Evolutionary conservation across 257 asterid species (phyloP).

Genomic region (Primulina huaijiensis): DNA sequence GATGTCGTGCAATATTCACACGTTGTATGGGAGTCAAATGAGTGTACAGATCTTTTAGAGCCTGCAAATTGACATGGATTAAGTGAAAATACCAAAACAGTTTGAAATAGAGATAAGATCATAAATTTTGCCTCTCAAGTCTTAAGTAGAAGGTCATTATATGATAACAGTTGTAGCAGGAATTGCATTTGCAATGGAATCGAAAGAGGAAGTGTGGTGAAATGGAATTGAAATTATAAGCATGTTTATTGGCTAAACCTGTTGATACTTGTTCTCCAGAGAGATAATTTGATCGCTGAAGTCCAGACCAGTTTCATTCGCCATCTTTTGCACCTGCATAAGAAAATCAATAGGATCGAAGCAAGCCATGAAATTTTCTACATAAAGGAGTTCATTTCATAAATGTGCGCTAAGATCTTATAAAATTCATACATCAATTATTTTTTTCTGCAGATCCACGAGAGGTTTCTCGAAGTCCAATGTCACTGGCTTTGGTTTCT

Average conservation of each 20-base stretch:
- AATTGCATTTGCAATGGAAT: constrained; percentile 12
- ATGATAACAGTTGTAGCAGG: constrained; percentile 2
- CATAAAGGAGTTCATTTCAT: background rate
- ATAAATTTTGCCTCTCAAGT: constrained; percentile 18
- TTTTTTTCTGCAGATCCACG: constrained; percentile 70
- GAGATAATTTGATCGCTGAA: constrained; percentile 71
- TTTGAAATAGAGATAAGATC: constrained; percentile 10
- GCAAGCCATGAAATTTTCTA: constrained; percentile 13
- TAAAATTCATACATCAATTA: constrained; percentile 56
- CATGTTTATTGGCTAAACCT: constrained; percentile 46
- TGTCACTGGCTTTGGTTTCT: constrained; percentile 86
- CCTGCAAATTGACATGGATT: constrained; percentile 50
- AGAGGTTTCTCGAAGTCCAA: constrained; percentile 93
- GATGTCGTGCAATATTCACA: constrained; percentile 80
- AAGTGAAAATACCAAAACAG: constrained; percentile 14
- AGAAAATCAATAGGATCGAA: constrained; percentile 19
- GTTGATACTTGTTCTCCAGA: constrained; percentile 75
- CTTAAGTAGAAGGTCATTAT: constrained; percentile 6
- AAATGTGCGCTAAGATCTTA: background rate
- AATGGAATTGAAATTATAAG: constrained; percentile 3
- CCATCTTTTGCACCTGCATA: constrained; percentile 82
- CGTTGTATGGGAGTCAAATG: constrained; percentile 84
- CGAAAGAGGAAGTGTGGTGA: constrained; percentile 8
- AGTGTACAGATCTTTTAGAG: constrained; percentile 67
- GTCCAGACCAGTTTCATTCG: constrained; percentile 88